phyloP scores from a whole-genome alignment of 2,329 filamentous ascomycete species.

The Trichophyton benhamiae region DNA sequence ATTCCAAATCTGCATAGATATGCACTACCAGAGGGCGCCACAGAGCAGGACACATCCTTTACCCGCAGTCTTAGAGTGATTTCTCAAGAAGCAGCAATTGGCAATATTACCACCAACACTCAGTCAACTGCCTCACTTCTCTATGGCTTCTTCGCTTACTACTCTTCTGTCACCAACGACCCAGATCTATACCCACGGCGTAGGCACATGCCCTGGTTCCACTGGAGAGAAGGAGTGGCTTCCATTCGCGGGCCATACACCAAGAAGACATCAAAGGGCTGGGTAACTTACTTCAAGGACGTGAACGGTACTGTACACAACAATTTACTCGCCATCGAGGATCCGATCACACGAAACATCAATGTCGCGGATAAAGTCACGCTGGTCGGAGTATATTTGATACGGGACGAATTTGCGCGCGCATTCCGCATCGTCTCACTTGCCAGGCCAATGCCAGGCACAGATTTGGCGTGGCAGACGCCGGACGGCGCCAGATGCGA shows the following conservation, averaged over 20 bases:
- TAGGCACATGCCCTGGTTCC: constrained; percentile 41
- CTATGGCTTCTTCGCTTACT: constrained; percentile 81
- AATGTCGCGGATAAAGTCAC: constrained; percentile 82
- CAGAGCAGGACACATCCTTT: constrained; percentile 62
- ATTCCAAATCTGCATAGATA: constrained; percentile 58
- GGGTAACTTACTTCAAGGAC: constrained; percentile 63
- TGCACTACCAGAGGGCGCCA: constrained; percentile 36
- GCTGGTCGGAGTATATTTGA: constrained; percentile 66
- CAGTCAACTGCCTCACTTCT: constrained; percentile 61
- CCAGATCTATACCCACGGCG: neutral
- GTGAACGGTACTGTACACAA: constrained; percentile 65
- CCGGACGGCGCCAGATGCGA: constrained; percentile 16
- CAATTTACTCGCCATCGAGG: constrained; percentile 80
- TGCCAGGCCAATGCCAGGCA: constrained; percentile 29
- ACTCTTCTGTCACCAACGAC: constrained; percentile 42
- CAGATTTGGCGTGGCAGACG: constrained; percentile 17
- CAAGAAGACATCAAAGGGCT: constrained; percentile 75
- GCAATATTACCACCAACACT: constrained; percentile 53
- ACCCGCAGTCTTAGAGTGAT: constrained; percentile 66
- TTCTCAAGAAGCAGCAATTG: constrained; percentile 43
- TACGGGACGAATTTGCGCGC: constrained; percentile 71
- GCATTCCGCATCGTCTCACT: constrained; percentile 59
- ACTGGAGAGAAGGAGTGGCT: constrained; percentile 69
- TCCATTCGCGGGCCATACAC: constrained; percentile 59
- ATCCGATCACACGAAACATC: constrained; percentile 78